phyloP scores from a whole-genome alignment of 495 filamentous ascomycete genomes.

The Apiosordaria backusii region DNA sequence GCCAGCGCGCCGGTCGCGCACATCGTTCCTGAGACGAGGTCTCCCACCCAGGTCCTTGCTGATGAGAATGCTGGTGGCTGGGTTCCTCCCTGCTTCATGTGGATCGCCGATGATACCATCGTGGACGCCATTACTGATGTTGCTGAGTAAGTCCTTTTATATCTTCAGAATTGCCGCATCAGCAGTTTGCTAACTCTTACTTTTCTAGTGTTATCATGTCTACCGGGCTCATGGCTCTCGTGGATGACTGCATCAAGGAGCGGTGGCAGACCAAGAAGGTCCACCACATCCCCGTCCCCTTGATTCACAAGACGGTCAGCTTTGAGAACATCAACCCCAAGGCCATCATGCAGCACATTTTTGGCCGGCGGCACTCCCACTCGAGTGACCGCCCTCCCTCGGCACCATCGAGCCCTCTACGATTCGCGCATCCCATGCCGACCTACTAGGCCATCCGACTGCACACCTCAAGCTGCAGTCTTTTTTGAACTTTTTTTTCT shows the following conservation, averaged over 20 bases:
- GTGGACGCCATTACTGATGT: constrained; percentile 69
- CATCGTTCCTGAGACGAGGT: constrained; percentile 76
- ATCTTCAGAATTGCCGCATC: constrained; percentile 8
- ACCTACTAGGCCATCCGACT: constrained; percentile 32
- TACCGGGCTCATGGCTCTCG: constrained; percentile 82
- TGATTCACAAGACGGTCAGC: constrained; percentile 56
- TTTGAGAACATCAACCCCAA: constrained; percentile 68
- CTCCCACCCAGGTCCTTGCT: constrained; percentile 62
- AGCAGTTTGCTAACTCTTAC: constrained; percentile 21
- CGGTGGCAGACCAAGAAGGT: constrained; percentile 67
- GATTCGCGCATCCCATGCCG: constrained; percentile 36
- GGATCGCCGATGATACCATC: constrained; percentile 71
- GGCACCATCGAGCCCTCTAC: constrained; percentile 38
- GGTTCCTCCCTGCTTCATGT: constrained; percentile 86
- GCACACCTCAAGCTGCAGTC: constrained; percentile 1
- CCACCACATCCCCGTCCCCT: constrained; percentile 55
- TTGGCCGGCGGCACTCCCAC: constrained; percentile 56
- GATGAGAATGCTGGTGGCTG: constrained; percentile 82
- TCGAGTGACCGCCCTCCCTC: constrained; percentile 32
- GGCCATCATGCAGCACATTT: constrained; percentile 73
- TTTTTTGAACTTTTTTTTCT: constrained; percentile 5
- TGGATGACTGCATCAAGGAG: constrained; percentile 87
- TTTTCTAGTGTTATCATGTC: constrained; percentile 73
- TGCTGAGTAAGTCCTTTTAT: constrained; percentile 74
- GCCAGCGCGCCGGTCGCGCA: constrained; percentile 67